Evolutionary conservation across 2,329 filamentous ascomycete genomes (phyloP).

Genomic region (Hypomyces perniciosus): DNA sequence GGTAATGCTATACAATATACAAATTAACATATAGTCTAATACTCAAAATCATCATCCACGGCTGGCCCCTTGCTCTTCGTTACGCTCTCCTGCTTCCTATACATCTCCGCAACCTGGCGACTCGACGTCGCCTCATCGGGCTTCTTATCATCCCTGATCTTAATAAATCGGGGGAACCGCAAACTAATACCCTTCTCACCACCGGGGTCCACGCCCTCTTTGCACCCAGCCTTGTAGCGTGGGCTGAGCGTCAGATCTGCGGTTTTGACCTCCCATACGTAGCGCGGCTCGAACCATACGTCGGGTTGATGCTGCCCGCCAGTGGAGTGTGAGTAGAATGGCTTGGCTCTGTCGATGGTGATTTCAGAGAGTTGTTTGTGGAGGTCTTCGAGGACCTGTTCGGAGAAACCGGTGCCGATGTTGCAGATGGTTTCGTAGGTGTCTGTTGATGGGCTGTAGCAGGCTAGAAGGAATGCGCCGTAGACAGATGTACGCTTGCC

Average conservation of each 20-base stretch:
- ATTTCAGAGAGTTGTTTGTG: conserved; percentile 68
- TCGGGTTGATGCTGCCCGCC: conserved; percentile 92
- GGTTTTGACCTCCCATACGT: conserved; percentile 97
- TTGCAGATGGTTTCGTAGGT: conserved; percentile 96
- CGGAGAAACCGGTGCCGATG: conserved; percentile 94
- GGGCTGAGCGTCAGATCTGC: conserved; percentile 91
- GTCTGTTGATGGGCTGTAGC: conserved; percentile 76
- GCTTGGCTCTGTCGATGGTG: conserved; percentile 84
- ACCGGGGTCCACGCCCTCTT: conserved; percentile 67
- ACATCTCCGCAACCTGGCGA: conserved; percentile 92
- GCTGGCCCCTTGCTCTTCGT: conserved; percentile 76
- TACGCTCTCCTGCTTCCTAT: conserved; percentile 87
- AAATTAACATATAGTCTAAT: conserved; percentile 44
- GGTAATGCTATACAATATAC: background rate
- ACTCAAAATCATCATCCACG: conserved; percentile 97
- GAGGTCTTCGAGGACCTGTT: conserved; percentile 85
- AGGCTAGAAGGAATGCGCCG: conserved; percentile 90
- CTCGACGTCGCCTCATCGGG: conserved; percentile 81
- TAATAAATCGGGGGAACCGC: conserved; percentile 89
- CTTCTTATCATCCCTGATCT: conserved; percentile 91
- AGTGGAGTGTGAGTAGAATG: conserved; percentile 82
- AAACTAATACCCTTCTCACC: conserved; percentile 78
- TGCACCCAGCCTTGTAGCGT: conserved; percentile 83
- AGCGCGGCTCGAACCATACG: conserved; percentile 93
- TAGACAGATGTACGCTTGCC: conserved; percentile 96